Conservation (phyloP, 2,329 filamentous ascomycete genomes). For the Aureobasidium sp. region DNA sequence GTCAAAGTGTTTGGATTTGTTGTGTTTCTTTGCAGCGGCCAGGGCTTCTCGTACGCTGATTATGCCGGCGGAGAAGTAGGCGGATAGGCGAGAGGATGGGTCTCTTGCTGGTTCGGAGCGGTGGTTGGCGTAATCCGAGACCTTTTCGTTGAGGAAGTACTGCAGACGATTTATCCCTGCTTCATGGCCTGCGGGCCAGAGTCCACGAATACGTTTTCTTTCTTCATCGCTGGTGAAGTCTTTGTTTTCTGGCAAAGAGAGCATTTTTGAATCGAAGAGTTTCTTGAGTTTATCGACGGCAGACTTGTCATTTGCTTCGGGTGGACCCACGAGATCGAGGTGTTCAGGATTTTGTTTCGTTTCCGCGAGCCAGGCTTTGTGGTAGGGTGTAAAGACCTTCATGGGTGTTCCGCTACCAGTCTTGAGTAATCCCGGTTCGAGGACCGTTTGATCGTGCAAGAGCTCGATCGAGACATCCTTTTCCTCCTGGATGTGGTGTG, state of each 20-base stretch:
- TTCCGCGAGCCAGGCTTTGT: constrained; percentile 37
- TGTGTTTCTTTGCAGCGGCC: constrained; percentile 32
- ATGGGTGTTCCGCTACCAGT: constrained; percentile 37
- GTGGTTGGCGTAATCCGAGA: constrained; percentile 32
- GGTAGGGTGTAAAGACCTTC: constrained; percentile 46
- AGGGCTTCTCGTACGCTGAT: constrained; percentile 39
- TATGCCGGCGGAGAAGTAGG: constrained; percentile 39
- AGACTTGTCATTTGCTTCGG: constrained; percentile 34
- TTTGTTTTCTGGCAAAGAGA: constrained; percentile 32
- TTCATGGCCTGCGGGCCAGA: constrained; percentile 38
- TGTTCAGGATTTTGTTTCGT: constrained; percentile 35
- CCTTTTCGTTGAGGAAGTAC: constrained; percentile 29
- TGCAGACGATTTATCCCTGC: constrained; percentile 34
- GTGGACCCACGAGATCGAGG: constrained; percentile 34
- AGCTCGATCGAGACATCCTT: constrained; percentile 34
- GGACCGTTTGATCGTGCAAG: constrained; percentile 41
- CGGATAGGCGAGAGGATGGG: constrained; percentile 33
- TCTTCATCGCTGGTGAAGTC: constrained; percentile 32
- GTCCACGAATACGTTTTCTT: constrained; percentile 30
- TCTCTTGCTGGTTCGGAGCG: constrained; percentile 35
- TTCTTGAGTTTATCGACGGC: constrained; percentile 41
- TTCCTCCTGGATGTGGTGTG: constrained; percentile 28
- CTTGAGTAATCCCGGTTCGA: constrained; percentile 37
- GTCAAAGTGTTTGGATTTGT: constrained; percentile 37
- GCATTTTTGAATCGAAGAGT: constrained; percentile 48